Evolutionary conservation across 768 basidiomycete genomes (phyloP).

Genomic region (Scleroderma citrinum): DNA sequence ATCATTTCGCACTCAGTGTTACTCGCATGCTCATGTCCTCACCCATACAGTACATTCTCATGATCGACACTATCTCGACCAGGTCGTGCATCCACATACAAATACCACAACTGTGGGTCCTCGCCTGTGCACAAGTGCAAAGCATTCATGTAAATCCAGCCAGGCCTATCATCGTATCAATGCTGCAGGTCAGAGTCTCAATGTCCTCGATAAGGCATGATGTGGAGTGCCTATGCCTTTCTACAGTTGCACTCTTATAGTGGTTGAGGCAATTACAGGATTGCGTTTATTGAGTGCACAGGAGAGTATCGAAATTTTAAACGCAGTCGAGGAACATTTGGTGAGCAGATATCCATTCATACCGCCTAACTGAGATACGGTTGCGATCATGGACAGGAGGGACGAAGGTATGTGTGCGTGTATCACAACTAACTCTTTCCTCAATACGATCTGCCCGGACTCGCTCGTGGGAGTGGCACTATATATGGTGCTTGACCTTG

Average conservation of each 20-base stretch:
- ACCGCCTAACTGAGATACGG: conserved; percentile 53
- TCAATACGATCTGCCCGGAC: conserved; percentile 62
- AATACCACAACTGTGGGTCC: conserved; percentile 84
- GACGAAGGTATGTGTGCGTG: conserved; percentile 99
- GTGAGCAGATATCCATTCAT: conserved; percentile 61
- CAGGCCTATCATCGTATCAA: conserved; percentile 71
- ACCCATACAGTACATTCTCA: conserved; percentile 87
- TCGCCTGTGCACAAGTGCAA: conserved; percentile 87
- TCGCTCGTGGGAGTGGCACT: conserved; percentile 43
- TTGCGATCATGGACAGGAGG: conserved; percentile 89
- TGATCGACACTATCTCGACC: conserved; percentile 98
- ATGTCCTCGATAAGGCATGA: conserved; percentile 73
- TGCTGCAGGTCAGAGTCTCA: conserved; percentile 73
- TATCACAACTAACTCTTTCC: conserved; percentile 95
- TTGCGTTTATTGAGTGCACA: conserved; percentile 61
- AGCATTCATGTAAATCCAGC: conserved; percentile 76
- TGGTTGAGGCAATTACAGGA: conserved; percentile 91
- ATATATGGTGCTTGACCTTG: conserved; percentile 92
- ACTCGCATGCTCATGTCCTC: too few relatives aligned
- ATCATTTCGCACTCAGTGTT: too few relatives aligned
- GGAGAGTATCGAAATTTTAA: conserved; percentile 66
- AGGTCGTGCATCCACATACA: conserved; percentile 98
- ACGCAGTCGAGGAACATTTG: conserved; percentile 61
- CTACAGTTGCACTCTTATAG: conserved; percentile 70
- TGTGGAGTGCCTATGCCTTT: conserved; percentile 65